Percentiles rank a stretch among this genome's conserved stretches.
phyloP scores from a whole-genome alignment of 148 eudicot genomes.

The Vaccinium corymbosum region DNA sequence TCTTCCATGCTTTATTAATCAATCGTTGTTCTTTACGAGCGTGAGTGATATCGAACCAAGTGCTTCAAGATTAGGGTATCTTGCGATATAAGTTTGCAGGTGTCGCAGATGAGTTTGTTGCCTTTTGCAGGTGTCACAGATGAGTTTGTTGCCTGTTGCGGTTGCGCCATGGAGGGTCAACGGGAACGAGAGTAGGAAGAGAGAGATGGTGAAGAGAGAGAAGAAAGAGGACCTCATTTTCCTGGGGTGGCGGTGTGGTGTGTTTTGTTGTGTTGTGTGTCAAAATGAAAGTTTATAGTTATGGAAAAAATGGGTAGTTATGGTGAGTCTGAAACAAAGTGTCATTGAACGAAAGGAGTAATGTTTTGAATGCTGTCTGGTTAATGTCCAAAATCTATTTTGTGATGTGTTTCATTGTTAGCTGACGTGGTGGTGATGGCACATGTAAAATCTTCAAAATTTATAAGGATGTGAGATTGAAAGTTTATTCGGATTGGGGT shows the following conservation, averaged over 20 bases:
- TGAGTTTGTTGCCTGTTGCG: background rate
- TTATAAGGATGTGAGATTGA: background rate
- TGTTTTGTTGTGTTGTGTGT: background rate
- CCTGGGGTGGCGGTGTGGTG: background rate
- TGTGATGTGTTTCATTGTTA: background rate
- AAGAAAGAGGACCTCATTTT: background rate
- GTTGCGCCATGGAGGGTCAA: background rate
- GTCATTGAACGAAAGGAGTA: background rate
- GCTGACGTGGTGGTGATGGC: background rate
- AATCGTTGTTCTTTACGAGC: background rate
- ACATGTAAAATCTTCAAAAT: background rate
- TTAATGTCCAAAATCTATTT: background rate
- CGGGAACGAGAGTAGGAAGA: background rate
- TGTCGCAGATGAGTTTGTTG: background rate
- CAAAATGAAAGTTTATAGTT: background rate
- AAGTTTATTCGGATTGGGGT: background rate
- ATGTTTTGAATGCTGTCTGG: background rate
- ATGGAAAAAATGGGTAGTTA: background rate
- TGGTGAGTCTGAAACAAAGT: background rate
- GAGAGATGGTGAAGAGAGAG: background rate
- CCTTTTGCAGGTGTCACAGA: background rate
- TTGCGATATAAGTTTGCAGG: background rate
- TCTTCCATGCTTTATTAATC: conserved; percentile 1
- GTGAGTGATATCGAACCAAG: background rate
- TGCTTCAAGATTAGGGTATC: background rate